Evolutionary conservation across 805 yeast species (phyloP).

Genomic region (Zygoascus flipseniorum): DNA sequence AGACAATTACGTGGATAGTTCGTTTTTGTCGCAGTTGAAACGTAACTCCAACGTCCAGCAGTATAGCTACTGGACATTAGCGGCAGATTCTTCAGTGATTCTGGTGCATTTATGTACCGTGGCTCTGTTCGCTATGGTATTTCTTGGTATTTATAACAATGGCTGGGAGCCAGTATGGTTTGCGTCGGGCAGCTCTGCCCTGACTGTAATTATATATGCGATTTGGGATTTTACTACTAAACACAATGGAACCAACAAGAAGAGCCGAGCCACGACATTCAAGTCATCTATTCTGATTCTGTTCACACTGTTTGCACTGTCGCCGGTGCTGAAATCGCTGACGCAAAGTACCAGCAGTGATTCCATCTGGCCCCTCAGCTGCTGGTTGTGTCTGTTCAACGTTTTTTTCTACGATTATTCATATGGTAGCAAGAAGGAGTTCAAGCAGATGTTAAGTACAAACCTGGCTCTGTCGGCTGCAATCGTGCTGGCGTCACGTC

Average conservation of each 20-base stretch:
- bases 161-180: conserved; percentile 26
- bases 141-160: conserved; percentile 41
- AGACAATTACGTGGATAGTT: conserved; percentile 79
- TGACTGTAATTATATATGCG: conserved; percentile 23
- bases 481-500: conserved; percentile 82
- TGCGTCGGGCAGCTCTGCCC: conserved; percentile 20
- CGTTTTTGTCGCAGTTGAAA: conserved; percentile 72
- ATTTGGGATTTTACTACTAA: conserved; percentile 18
- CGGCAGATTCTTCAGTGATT: conserved; percentile 62
- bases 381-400: conserved; percentile 67
- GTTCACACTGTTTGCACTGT: conserved; percentile 62
- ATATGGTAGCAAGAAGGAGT: conserved; percentile 32
- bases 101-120: conserved; percentile 58
- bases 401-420: conserved; percentile 62
- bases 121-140: conserved; percentile 57
- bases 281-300: conserved; percentile 65
- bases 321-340: conserved; percentile 84
- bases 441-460: conserved; percentile 56
- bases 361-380: conserved; percentile 87
- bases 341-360: conserved; percentile 87
- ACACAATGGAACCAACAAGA: background rate
- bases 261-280: conserved; percentile 26
- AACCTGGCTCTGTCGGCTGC: conserved; percentile 80
- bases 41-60: conserved; percentile 66
- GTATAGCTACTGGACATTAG: conserved; percentile 56